Conservation (phyloP, 2,329 filamentous ascomycete genomes). For the Coccinonectria pachysandricola region DNA sequence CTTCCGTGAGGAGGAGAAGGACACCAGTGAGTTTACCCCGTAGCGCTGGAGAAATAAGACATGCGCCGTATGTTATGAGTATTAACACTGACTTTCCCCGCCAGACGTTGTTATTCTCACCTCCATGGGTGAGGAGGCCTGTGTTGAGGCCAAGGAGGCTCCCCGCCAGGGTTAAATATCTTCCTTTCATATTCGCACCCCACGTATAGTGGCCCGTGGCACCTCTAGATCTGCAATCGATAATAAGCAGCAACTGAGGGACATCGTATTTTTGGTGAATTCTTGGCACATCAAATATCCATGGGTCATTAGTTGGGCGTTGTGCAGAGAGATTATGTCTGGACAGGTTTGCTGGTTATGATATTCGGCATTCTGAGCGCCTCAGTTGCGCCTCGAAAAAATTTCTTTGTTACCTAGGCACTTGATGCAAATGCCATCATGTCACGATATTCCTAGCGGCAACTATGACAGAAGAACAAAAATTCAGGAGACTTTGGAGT, state of each 20-base stretch:
- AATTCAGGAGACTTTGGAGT: conserved; percentile 26
- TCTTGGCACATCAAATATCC: conserved; percentile 25
- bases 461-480: conserved; percentile 21
- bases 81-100: conserved; percentile 63
- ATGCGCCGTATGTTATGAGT: too few relatives aligned
- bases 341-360: conserved; percentile 30
- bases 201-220: conserved; percentile 17
- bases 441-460: conserved; percentile 23
- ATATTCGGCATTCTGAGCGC: conserved; percentile 17
- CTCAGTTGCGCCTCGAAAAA: conserved; percentile 13
- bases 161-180: conserved; percentile 32
- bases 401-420: conserved; percentile 31
- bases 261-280: conserved; percentile 24
- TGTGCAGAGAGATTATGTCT: conserved; percentile 31
- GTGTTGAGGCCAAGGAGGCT: conserved; percentile 91
- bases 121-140: conserved; percentile 90
- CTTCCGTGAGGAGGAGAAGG: conserved; percentile 77
- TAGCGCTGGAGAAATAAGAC: too few relatives aligned
- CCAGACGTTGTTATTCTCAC: conserved; percentile 84
- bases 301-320: conserved; percentile 31
- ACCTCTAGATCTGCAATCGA: conserved; percentile 15
- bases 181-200: conserved; percentile 12
- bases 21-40: conserved; percentile 65
- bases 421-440: conserved; percentile 21
- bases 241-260: conserved; percentile 15